These are phyloP conservation scores for Phellopilus nigrolimitatus DNA, from an alignment of 1,284 basidiomycete genomes.

Conservation along the genomic window DNA sequence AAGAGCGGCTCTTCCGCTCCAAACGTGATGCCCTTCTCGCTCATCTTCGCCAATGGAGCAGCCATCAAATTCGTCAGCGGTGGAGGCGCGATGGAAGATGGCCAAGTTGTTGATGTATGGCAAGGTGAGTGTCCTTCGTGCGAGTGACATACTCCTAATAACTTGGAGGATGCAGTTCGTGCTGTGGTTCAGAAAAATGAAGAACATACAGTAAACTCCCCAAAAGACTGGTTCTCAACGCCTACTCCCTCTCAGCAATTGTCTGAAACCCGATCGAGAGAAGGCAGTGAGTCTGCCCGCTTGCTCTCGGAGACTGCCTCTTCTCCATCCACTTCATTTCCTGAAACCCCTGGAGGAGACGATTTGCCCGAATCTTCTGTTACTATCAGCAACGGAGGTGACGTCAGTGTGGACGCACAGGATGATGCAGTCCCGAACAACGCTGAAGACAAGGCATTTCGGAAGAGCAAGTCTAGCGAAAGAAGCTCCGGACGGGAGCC, in stretches of 20 bases:
- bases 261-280: background rate
- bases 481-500: background rate
- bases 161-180: background rate
- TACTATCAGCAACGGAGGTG: background rate
- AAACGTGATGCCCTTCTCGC: conserved; percentile 7
- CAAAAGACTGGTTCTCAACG: conserved; percentile 14
- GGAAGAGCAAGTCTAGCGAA: background rate
- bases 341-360: conserved; percentile 7
- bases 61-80: conserved; percentile 3
- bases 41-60: conserved; percentile 12
- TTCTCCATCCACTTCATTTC: conserved; percentile 4
- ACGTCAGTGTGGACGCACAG: background rate
- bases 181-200: background rate
- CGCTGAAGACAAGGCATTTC: background rate
- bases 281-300: background rate
- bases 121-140: conserved; percentile 3
- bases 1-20: conserved; percentile 11
- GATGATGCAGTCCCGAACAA: background rate
- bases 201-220: background rate
- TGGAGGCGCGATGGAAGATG: background rate
- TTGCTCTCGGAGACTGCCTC: background rate
- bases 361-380: background rate
- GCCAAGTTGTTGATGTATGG: conserved; percentile 12
- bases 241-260: background rate
- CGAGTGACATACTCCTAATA: background rate